A percentile compares a stretch with the other conserved stretches of the same genome.
These are phyloP conservation scores for Tuber borchii DNA, from an alignment of 495 filamentous ascomycete species.

Conservation along the genomic window DNA sequence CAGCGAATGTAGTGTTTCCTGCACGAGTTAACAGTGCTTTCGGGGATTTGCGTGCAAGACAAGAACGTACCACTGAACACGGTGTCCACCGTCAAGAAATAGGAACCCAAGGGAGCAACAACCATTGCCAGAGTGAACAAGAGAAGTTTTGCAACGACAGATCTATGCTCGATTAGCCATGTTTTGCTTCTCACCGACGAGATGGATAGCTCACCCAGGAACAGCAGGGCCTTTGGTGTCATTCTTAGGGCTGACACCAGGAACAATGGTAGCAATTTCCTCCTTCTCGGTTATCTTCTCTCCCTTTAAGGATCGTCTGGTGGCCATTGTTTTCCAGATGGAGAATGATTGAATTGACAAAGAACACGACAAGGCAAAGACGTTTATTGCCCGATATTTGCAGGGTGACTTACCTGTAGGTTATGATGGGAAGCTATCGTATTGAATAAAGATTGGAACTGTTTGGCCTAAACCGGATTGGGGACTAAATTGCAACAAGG, in stretches of 20 bases:
- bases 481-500: constrained; percentile 2
- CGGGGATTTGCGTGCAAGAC: constrained; percentile 12
- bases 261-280: constrained; percentile 38
- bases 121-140: constrained; percentile 90
- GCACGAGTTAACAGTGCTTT: constrained; percentile 13
- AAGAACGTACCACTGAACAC: constrained; percentile 75
- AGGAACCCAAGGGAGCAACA: constrained; percentile 70
- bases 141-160: constrained; percentile 82
- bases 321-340: constrained; percentile 49
- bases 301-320: constrained; percentile 52
- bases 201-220: constrained; percentile 55
- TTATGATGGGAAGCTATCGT: not conserved
- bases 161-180: constrained; percentile 48
- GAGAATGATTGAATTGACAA: not conserved
- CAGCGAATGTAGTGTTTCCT: constrained; percentile 86
- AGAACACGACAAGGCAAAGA: not conserved
- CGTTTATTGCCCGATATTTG: not conserved
- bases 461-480: not conserved
- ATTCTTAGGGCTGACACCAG: constrained; percentile 10
- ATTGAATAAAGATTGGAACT: not conserved
- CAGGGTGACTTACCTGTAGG: not conserved
- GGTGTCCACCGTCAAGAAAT: constrained; percentile 70
- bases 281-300: constrained; percentile 54
- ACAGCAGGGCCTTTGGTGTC: constrained; percentile 57
- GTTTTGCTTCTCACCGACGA: not conserved